phyloP scores from a whole-genome alignment of 352 stramenopile species.

The Globisporangium parvum region DNA sequence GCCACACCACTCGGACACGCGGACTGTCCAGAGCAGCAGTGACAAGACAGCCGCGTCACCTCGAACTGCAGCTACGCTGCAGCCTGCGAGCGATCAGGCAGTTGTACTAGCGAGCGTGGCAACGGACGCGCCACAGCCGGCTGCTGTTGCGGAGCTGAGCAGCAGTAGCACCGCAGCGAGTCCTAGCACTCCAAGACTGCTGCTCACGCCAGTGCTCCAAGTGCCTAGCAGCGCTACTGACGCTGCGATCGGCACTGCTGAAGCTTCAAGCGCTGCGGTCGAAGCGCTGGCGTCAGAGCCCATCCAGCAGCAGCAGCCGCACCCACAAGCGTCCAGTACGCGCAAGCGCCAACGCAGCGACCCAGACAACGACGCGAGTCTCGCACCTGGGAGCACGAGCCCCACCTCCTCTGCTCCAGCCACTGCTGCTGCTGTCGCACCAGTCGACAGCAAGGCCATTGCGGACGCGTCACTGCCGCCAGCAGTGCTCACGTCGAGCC shows the following conservation, averaged over 20 bases:
- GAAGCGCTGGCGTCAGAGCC: slow-evolving; percentile 3
- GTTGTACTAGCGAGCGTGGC: background rate
- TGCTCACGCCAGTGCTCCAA: slow-evolving; percentile 9
- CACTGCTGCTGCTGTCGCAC: no score
- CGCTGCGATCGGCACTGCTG: background rate
- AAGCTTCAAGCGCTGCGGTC: slow-evolving; percentile 8
- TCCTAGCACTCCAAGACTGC: background rate
- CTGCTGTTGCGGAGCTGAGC: no score
- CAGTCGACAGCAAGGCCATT: no score
- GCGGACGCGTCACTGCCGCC: background rate
- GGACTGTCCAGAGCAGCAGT: background rate
- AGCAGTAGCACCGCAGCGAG: background rate
- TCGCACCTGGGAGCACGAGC: no score
- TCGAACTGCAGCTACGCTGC: background rate
- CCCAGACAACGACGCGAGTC: no score
- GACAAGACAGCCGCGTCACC: background rate
- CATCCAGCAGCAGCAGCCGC: background rate
- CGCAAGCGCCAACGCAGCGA: background rate
- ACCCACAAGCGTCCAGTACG: background rate
- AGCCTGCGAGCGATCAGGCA: background rate
- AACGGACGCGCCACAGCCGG: background rate
- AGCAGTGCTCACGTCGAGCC: slow-evolving; percentile 24
- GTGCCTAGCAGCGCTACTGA: background rate
- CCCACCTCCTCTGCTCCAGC: no score
- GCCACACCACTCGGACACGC: no score